Evolutionary conservation across 768 basidiomycete species (phyloP), one percentile per base, ranked within the genome.

Genomic region (Lactarius tabidus): DNA sequence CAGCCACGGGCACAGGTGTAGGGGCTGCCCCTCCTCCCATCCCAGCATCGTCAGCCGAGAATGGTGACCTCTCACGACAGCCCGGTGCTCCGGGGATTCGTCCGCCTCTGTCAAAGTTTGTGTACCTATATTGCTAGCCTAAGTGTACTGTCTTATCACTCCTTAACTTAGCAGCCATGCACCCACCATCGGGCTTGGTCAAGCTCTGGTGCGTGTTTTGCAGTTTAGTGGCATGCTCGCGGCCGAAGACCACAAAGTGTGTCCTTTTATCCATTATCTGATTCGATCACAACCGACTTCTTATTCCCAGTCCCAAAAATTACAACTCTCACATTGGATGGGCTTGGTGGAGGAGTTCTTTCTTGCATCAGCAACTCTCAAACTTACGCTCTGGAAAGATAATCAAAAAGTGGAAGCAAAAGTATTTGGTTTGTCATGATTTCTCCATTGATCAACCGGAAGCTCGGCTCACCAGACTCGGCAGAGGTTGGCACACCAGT

Each of bases 311-410:
- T 29, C 51, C 53, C 69, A 89, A 81, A 89, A 89, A 81, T 73
- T 85, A 57, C 80, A 84, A 70, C 76, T 89, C 54, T 78, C 82
- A 17, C 89, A 82, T 78, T 93, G 91, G 92, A 78, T 79, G 14
- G 77, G 78, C 3, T 70, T 91, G 41, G 82, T 91, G 65, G 79
- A 80, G 57, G 84, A 87, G 33, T 92, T 86, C 68, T 93, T 93
- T 71, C 84, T 84, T 10, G 81, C 85, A 2, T 84, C 84, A 64
- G 88, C 90, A 26, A 75, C 83, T 54, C 85, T 93, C 84, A 90
- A 86, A 73, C 81, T 93, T 69, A 92, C 90, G 3, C 76, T 93
- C n/a, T 93, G 91, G 91, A 90, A 90, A 72, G 91, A 92, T 74
- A 91, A 89, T 70, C 84, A 86, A 72, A 82, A 80, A 70, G 82